Percentiles rank a stretch among this genome's conserved stretches.
Conservation (phyloP, 2,329 filamentous ascomycete species). For the Pestalotiopsis fici region DNA sequence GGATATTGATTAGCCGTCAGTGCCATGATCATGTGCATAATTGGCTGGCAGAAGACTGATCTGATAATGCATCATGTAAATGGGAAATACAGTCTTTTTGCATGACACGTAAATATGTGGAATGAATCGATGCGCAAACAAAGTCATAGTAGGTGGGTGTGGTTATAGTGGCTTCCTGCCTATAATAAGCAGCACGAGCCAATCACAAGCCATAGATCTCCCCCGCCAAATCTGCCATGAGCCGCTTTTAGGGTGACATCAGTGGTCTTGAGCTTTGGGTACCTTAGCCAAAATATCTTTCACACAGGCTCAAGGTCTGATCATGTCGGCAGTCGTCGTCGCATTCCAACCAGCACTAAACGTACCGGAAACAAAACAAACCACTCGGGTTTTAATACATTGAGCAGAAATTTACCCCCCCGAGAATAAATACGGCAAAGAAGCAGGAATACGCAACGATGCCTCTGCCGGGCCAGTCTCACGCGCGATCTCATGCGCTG, state of each 20-base stretch:
- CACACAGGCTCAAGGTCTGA: not conserved
- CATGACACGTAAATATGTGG: not conserved
- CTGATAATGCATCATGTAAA: too few species aligned
- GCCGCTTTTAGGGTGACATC: slow-evolving; percentile 3
- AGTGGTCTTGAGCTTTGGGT: not conserved
- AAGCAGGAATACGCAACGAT: slow-evolving; percentile 37
- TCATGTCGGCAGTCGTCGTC: not conserved
- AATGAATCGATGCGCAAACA: not conserved
- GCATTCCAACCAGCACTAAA: not conserved
- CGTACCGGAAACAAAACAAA: not conserved
- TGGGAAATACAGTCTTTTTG: not conserved
- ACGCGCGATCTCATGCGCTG: slow-evolving; percentile 81
- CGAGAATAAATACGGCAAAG: not conserved
- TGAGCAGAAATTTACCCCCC: not conserved
- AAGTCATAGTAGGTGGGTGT: not conserved
- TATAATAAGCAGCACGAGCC: not conserved
- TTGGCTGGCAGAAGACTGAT: too few species aligned
- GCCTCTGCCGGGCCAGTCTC: slow-evolving; percentile 58
- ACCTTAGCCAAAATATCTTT: slow-evolving; percentile 1
- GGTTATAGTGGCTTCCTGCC: not conserved
- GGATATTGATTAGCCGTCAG: too few species aligned
- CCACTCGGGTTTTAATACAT: not conserved
- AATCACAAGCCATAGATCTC: not conserved
- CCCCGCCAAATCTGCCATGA: slow-evolving; percentile 1
- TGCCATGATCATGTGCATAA: too few species aligned